Evolutionary conservation across 108 stramenopile species (phyloP), one percentile per base, ranked within the genome.

Genomic region (Nitzschia sp.): DNA sequence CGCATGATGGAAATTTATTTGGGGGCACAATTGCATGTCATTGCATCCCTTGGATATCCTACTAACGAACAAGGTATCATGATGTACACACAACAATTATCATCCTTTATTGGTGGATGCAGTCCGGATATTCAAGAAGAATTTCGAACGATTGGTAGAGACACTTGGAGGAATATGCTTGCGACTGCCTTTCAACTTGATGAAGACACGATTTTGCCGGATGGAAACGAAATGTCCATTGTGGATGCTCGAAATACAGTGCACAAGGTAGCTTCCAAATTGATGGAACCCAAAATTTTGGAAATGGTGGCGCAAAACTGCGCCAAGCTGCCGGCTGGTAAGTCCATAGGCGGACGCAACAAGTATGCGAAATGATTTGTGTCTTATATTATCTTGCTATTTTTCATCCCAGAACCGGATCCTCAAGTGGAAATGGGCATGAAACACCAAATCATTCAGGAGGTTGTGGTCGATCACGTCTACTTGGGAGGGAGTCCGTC

Each of bases 1-100:
- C 84, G 68, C 53, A 92, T 92, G 88, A 88, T 95, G 74, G 82
- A 90, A 64, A 72, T 87, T 45, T 92, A 82, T 66, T 71, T 93
- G 23, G 84, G 84, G 30, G 69, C 86, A 0, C 94, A 95, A 71
- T 62, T 91, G 42, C 87, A 90, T 59, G 79, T 91, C 26, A 71
- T 95, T 27, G 84, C 80, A 21, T 67, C 81, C 13, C 69, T 95
- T 36, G 94, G 94, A 42, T 95, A 93, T 67, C 24, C 66, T 0
- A 73, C 85, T 36, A 68, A 85, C 54, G 94, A 95, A 68, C 61
- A 65, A n/a, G 94, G 94, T 18, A 79, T 95, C 31, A 70, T 82
- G 26, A 65, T 72, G 64, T 95, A 95, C 68, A 90, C 90, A 1
- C 80, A 80, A 74, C 84, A 95, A 33, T 53, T 92, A 13, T 63